Percentiles rank a stretch among this genome's conserved stretches.
phyloP scores from a whole-genome alignment of 2,329 filamentous ascomycete species.

The Gliomastix tumulicola region DNA sequence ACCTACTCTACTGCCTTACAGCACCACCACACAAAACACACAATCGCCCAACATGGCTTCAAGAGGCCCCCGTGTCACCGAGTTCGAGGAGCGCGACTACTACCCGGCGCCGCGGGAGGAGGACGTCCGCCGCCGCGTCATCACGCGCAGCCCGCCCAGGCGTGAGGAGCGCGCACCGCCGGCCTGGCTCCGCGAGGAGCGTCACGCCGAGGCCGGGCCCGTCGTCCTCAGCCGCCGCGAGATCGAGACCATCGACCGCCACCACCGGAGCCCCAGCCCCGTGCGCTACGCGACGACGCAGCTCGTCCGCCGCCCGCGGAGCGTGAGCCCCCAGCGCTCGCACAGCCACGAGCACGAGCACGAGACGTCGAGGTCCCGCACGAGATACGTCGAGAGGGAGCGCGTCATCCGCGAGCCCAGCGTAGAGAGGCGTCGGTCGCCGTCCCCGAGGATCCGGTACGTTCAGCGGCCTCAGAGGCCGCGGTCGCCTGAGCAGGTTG shows the following conservation, averaged over 20 bases:
- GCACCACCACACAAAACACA: too few relatives aligned
- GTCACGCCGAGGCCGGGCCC: slow-evolving; percentile 39
- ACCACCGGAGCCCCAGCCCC: slow-evolving; percentile 36
- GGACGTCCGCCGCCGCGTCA: slow-evolving; percentile 10
- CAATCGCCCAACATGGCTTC: slow-evolving; percentile 17
- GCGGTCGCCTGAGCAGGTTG: slow-evolving; percentile 26
- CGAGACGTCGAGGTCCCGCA: slow-evolving; percentile 2
- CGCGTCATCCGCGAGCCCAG: slow-evolving; percentile 31
- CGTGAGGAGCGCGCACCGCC: slow-evolving; percentile 35
- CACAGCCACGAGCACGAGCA: background rate
- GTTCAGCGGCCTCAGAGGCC: slow-evolving; percentile 30
- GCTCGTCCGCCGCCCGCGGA: slow-evolving; percentile 1
- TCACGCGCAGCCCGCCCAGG: slow-evolving; percentile 17
- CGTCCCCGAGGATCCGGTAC: slow-evolving; percentile 27
- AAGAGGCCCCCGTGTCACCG: slow-evolving; percentile 18
- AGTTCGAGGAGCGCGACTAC: slow-evolving; percentile 39
- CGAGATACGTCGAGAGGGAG: slow-evolving; percentile 5
- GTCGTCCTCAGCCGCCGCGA: slow-evolving; percentile 49
- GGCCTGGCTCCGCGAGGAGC: slow-evolving; percentile 45
- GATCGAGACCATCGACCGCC: slow-evolving; percentile 46
- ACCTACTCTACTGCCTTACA: too few relatives aligned
- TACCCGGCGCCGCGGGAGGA: slow-evolving; percentile 23
- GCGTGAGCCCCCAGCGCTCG: slow-evolving; percentile 12
- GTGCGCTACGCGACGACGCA: slow-evolving; percentile 8
- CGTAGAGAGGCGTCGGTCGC: slow-evolving; percentile 31